These are phyloP conservation scores for Aspergillus baeticus DNA, from an alignment of 495 filamentous ascomycete genomes.

Conservation along the genomic window DNA sequence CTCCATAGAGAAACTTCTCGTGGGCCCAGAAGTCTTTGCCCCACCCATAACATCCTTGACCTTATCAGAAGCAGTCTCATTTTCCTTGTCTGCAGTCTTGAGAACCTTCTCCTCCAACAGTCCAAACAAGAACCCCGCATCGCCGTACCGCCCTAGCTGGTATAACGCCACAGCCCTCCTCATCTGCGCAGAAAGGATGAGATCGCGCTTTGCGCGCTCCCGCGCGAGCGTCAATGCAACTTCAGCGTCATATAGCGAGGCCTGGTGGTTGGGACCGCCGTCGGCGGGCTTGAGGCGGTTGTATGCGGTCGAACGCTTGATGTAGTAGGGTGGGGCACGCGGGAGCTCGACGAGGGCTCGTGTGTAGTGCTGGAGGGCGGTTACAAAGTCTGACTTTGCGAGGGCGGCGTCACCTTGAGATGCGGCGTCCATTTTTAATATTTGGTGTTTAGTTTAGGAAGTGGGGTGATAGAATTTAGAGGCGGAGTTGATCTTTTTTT, in stretches of 20 bases:
- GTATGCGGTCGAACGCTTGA: constrained; percentile 83
- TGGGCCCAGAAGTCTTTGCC: constrained; percentile 42
- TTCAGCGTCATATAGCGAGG: constrained; percentile 79
- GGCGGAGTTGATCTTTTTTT: too few species aligned
- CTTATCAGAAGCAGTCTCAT: constrained; percentile 29
- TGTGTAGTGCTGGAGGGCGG: constrained; percentile 73
- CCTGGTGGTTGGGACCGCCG: constrained; percentile 44
- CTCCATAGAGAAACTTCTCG: constrained; percentile 50
- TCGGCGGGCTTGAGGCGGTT: constrained; percentile 57
- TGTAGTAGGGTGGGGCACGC: constrained; percentile 75
- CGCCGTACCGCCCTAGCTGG: constrained; percentile 67
- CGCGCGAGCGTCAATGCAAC: constrained; percentile 66
- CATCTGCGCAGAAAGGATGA: constrained; percentile 78
- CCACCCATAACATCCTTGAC: constrained; percentile 33
- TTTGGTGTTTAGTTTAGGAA: neutral
- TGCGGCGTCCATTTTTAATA: constrained; percentile 56
- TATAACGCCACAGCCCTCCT: constrained; percentile 74
- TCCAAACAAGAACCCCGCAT: constrained; percentile 71
- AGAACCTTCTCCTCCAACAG: constrained; percentile 60
- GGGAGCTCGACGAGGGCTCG: constrained; percentile 65
- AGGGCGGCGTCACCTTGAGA: constrained; percentile 64
- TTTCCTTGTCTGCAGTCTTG: constrained; percentile 46
- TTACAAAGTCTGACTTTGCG: constrained; percentile 55
- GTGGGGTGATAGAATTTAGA: too few species aligned
- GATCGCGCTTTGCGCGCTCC: constrained; percentile 74